These are phyloP conservation scores for Amphibolis antarctica DNA, from an alignment of 106 monocot species.

Conservation along the genomic window DNA sequence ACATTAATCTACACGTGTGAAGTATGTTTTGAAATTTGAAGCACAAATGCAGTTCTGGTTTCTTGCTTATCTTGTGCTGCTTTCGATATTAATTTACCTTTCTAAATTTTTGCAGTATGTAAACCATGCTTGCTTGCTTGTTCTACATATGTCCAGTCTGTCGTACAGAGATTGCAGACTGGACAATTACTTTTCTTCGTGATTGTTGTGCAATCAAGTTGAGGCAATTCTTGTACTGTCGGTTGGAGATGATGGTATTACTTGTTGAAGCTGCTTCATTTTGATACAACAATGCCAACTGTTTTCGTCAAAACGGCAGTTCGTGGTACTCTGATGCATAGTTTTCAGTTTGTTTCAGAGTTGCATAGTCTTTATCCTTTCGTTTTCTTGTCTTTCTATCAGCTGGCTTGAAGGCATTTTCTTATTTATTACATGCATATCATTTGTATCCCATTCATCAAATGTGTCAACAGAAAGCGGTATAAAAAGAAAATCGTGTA, in stretches of 20 bases:
- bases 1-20: conserved; percentile 54
- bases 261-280: not conserved
- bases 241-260: not conserved
- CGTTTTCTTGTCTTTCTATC: no score
- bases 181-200: conserved; percentile 76
- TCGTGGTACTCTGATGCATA: conserved; percentile 8
- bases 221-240: not conserved
- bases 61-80: not conserved
- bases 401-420: not conserved
- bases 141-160: conserved; percentile 87
- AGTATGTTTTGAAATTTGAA: conserved; percentile 94
- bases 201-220: not conserved
- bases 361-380: not conserved
- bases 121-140: conserved; percentile 79
- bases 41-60: conserved; percentile 37
- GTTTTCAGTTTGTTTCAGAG: conserved; percentile 16
- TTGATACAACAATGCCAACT: not conserved
- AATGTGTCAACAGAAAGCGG: no score
- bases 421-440: not conserved
- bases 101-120: conserved; percentile 39
- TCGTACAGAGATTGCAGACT: conserved; percentile 59
- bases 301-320: no score
- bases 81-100: not conserved
- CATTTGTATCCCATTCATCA: no score
- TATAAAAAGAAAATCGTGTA: no score